Evolutionary conservation across 306 rosid genomes (phyloP), one percentile per base, ranked within the genome.

Genomic region (Heteromeles arbutifolia): DNA sequence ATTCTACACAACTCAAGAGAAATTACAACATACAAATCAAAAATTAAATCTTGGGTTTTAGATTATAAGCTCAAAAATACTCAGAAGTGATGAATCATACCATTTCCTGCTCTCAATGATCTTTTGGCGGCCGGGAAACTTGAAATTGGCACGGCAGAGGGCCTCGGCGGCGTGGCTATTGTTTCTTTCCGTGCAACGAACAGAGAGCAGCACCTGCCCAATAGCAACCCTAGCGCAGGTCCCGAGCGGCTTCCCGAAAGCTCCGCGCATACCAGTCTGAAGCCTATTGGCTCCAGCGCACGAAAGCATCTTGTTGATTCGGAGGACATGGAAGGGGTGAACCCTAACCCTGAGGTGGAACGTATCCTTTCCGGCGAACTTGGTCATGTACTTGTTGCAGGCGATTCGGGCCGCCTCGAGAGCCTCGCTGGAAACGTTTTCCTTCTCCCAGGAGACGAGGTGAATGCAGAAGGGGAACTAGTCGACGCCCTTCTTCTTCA

Each of bases 211-310:
- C 1, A 93, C 95, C 66, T 93, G 98, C 1, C 98, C 97, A 10
- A 93, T 93, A 25, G 19, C 84, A 3, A 93, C 97, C 81, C 98
- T 83, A 0, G 98, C 96, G 25, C 96, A 93, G 13, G 90, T 86
- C 54, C 97, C 98, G 2, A 37, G 91, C 5, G 98, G 97, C 50
- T 93, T 93, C 26, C 98, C 92, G 54, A 93, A 93, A 19, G 98
- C 97, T 1, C 96, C 96, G 15, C 97, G 88, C 96, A 93, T 93
- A 0, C 98, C 98, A 0, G 95, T 93, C 82, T 93, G 97, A 34
- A 90, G 90, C 93, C 97, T 86, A 78, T 93, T 92, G 3, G 96
- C 98, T 2, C 98, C 97, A 24, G 98, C 98, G 57, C 98, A 91
- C 4, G 97, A 93, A 45, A 93, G 90, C 98, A 93, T 93, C 88